Conservation (phyloP, 768 basidiomycete species). For the Auriscalpium vulgare region DNA sequence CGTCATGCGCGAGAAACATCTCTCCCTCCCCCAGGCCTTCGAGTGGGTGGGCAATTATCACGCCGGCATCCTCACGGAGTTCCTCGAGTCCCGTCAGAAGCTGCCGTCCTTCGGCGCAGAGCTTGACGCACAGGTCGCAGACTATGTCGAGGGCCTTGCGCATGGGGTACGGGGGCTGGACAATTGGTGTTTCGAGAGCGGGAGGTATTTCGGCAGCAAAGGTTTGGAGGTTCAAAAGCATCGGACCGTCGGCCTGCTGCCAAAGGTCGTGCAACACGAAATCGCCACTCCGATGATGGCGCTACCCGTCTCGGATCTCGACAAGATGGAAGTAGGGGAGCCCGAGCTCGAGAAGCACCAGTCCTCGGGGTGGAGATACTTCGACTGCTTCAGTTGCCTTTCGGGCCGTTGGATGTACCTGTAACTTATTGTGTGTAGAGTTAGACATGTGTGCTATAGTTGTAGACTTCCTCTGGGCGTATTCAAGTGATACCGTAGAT, state of each 20-base stretch:
- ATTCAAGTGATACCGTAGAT: too few relatives aligned
- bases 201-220: constrained; percentile 25
- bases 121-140: constrained; percentile 24
- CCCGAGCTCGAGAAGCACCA: too few relatives aligned
- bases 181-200: constrained; percentile 29
- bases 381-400: too few relatives aligned
- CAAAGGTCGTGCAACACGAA: not conserved
- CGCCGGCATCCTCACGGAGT: constrained; percentile 22
- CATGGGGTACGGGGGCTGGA: constrained; percentile 28
- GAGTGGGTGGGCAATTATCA: constrained; percentile 11
- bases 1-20: constrained; percentile 18
- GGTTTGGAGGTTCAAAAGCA: constrained; percentile 19
- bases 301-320: not conserved
- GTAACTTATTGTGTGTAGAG: too few relatives aligned
- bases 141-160: constrained; percentile 31
- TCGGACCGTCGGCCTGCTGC: not conserved
- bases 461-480: too few relatives aligned
- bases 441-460: too few relatives aligned
- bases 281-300: constrained; percentile 8
- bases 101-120: constrained; percentile 30
- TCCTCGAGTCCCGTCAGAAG: constrained; percentile 20
- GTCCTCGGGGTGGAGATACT: too few relatives aligned
- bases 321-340: too few relatives aligned
- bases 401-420: too few relatives aligned
- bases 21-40: constrained; percentile 20